phyloP scores from a whole-genome alignment of 2,329 filamentous ascomycete genomes.

The Aspergillus sclerotialis region DNA sequence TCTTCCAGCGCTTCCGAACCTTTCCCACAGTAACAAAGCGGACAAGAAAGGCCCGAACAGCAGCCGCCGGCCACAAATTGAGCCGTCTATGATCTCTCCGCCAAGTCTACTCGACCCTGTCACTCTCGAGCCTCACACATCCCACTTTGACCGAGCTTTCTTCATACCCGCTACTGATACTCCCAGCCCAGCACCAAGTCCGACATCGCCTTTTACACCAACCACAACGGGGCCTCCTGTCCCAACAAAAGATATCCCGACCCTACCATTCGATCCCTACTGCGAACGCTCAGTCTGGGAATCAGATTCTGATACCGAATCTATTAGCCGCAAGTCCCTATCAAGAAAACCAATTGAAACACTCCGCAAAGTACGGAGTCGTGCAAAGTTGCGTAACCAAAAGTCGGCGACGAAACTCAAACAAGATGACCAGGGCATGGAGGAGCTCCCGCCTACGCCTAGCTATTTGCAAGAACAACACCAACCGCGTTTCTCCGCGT shows the following conservation, averaged over 20 bases:
- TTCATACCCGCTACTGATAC: slow-evolving; percentile 33
- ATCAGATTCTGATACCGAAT: slow-evolving; percentile 32
- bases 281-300: slow-evolving; percentile 35
- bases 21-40: slow-evolving; percentile 14
- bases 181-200: slow-evolving; percentile 30
- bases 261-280: slow-evolving; percentile 23
- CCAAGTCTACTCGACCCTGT: slow-evolving; percentile 31
- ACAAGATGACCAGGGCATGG: slow-evolving; percentile 12
- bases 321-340: slow-evolving; percentile 25
- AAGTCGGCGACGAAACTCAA: slow-evolving; percentile 29
- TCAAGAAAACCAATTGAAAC: slow-evolving; percentile 33
- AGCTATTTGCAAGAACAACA: slow-evolving; percentile 14
- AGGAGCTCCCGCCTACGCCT: slow-evolving; percentile 24
- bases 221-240: slow-evolving; percentile 24
- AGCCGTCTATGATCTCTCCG: slow-evolving; percentile 33
- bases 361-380: slow-evolving; percentile 33
- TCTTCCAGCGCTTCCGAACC: slow-evolving; percentile 23
- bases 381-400: slow-evolving; percentile 30
- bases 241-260: slow-evolving; percentile 20
- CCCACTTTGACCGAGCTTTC: slow-evolving; percentile 33
- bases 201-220: no score
- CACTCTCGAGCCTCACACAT: slow-evolving; percentile 31
- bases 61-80: slow-evolving; percentile 22
- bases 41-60: slow-evolving; percentile 18
- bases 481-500: slow-evolving; percentile 12